These are phyloP conservation scores for Phellinidium pouzarii DNA, from an alignment of 1,284 basidiomycete species.

Conservation along the genomic window DNA sequence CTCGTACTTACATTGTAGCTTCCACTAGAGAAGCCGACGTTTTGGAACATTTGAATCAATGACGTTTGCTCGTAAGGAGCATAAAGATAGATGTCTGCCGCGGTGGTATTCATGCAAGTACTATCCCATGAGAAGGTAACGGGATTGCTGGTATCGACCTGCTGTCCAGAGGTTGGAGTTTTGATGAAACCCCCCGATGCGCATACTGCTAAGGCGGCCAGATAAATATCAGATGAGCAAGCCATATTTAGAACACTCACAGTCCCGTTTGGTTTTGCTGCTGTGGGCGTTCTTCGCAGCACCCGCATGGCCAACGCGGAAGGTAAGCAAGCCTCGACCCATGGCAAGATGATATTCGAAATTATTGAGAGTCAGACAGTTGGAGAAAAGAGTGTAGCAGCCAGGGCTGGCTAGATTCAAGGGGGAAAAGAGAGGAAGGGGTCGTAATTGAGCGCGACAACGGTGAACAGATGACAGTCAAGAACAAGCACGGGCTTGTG, in stretches of 20 bases:
- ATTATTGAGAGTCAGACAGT: neutral
- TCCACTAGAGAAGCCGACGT: constrained; percentile 51
- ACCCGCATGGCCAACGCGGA: constrained; percentile 15
- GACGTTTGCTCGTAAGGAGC: constrained; percentile 41
- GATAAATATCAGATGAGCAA: neutral
- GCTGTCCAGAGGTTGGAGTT: constrained; percentile 47
- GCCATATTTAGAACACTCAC: constrained; percentile 2
- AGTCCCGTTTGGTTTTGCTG: constrained; percentile 11
- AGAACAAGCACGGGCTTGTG: constrained; percentile 2
- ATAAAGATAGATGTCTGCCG: constrained; percentile 73
- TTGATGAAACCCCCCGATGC: constrained; percentile 59
- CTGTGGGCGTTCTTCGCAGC: constrained; percentile 4
- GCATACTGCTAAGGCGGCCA: constrained; percentile 35
- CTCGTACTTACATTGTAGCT: constrained; percentile 37
- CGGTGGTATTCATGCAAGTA: constrained; percentile 40
- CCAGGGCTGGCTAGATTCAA: constrained; percentile 2
- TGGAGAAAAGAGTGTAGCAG: constrained; percentile 10
- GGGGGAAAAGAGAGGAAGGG: constrained; percentile 4
- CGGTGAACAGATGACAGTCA: neutral
- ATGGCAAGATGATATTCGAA: neutral
- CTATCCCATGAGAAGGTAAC: constrained; percentile 72
- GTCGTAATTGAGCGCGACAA: constrained; percentile 4
- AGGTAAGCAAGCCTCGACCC: neutral
- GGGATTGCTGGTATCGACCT: constrained; percentile 46
- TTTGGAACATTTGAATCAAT: constrained; percentile 58